These are phyloP conservation scores for Neotropicomus parvogracilis DNA, from an alignment of 1,284 basidiomycete species.

Conservation along the genomic window DNA sequence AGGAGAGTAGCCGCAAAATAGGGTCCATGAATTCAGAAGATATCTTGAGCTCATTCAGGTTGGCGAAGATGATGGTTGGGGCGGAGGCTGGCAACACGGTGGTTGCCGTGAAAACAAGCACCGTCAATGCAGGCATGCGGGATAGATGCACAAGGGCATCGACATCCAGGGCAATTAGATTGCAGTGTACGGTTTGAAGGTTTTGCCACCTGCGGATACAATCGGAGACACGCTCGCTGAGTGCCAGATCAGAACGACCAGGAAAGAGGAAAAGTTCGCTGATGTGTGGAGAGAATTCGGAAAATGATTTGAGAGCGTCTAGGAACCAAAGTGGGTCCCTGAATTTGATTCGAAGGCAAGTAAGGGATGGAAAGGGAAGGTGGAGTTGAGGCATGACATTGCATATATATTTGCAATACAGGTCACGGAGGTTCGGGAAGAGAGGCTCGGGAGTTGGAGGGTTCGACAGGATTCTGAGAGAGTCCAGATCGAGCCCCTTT, in stretches of 20 bases:
- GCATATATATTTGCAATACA: too few species aligned
- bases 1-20: background rate
- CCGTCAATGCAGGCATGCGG: background rate
- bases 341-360: too few species aligned
- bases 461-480: background rate
- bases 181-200: background rate
- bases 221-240: background rate
- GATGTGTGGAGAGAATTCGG: background rate
- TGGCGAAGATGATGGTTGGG: background rate
- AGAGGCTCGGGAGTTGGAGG: background rate
- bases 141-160: background rate
- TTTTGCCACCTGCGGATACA: background rate
- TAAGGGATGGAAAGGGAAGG: background rate
- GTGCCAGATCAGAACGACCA: too few species aligned
- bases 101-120: background rate
- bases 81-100: too few species aligned
- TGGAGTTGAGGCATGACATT: too few species aligned
- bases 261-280: fast-evolving
- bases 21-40: background rate
- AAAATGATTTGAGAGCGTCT: background rate
- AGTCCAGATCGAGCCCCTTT: background rate
- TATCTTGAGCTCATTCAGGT: background rate
- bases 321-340: background rate
- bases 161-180: background rate
- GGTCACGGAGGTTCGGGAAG: background rate